Percentiles rank a stretch among this genome's conserved stretches.
Evolutionary conservation across 169 alveolate species (phyloP).

Genomic region (Plasmodium ovale): DNA sequence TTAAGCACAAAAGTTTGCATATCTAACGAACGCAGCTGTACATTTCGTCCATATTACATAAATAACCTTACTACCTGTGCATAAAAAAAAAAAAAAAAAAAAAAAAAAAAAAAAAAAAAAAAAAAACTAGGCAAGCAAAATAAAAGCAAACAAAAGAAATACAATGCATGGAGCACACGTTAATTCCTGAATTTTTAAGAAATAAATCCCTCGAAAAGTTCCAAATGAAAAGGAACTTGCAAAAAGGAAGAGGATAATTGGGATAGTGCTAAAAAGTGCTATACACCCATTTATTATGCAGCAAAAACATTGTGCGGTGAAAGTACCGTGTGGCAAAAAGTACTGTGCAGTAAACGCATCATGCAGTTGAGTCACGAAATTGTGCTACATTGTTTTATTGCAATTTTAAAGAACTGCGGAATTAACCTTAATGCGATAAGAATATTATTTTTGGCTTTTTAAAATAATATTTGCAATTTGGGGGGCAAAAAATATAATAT

Average conservation of each 20-base stretch:
- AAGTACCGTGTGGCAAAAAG: no score
- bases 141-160: no score
- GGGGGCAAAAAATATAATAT: no score
- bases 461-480: background rate
- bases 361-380: no score
- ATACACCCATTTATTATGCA: background rate
- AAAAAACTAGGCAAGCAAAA: no score
- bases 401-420: no score
- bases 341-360: no score
- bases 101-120: no score
- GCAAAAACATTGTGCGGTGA: no score
- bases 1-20: background rate
- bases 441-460: no score
- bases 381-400: no score
- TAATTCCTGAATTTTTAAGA: background rate
- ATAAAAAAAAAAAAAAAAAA: background rate
- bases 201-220: background rate
- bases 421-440: no score
- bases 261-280: background rate
- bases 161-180: background rate
- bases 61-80: background rate
- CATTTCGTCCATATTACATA: background rate
- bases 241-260: background rate
- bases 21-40: background rate
- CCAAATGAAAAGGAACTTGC: background rate